phyloP scores from a whole-genome alignment of 352 stramenopile genomes.

The Phytophthora pseudosyringae region DNA sequence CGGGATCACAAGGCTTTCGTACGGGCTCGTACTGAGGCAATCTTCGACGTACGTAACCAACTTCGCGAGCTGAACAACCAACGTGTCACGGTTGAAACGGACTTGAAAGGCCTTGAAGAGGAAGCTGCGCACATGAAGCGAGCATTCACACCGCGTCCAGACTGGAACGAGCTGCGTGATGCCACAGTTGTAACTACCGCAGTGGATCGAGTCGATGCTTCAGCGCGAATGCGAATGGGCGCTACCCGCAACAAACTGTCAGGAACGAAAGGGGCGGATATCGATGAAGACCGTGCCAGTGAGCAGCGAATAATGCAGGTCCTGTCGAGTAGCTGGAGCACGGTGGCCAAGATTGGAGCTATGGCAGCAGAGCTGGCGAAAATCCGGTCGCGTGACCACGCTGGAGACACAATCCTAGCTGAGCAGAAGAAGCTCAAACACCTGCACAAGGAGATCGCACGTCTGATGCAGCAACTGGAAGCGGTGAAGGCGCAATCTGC shows the following conservation, averaged over 20 bases:
- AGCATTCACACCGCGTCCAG: conserved; percentile 64
- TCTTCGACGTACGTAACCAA: conserved; percentile 67
- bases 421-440: conserved; percentile 68
- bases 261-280: conserved; percentile 14
- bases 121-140: conserved; percentile 57
- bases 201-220: conserved; percentile 46
- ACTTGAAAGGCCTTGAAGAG: conserved; percentile 38
- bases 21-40: conserved; percentile 54
- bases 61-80: conserved; percentile 42
- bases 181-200: conserved; percentile 63
- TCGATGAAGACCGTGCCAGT: conserved; percentile 55
- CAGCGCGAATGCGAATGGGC: conserved; percentile 44
- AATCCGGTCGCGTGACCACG: conserved; percentile 60
- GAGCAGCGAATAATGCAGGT: conserved; percentile 52
- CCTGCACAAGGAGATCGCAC: conserved; percentile 63
- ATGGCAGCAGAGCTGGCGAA: conserved; percentile 56
- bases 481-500: conserved; percentile 31
- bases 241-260: conserved; percentile 29
- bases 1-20: conserved; percentile 37
- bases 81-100: conserved; percentile 24
- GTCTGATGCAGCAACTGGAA: conserved; percentile 62
- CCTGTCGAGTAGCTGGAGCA: conserved; percentile 64
- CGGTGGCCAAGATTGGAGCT: conserved; percentile 65
- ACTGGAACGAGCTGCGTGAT: conserved; percentile 67
- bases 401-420: conserved; percentile 46